Base-by-base conservation (phyloP, 2,329 filamentous ascomycete genomes). In the Neurospora crassa region DNA sequence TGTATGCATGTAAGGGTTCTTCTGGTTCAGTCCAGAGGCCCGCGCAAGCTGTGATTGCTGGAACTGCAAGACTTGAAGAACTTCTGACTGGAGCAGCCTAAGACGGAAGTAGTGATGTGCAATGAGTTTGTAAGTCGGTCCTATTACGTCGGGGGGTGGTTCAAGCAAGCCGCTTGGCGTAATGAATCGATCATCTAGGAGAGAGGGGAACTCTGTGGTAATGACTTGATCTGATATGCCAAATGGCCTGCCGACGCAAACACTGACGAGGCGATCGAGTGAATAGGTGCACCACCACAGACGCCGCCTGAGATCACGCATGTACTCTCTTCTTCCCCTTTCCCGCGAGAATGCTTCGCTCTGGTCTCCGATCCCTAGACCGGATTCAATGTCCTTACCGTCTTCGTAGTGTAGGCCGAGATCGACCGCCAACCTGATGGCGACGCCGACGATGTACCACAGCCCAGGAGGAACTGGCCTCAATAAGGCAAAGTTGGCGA, bases 251-350 rank as follows among this genome's bases (percentile, higher is more conserved):
- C 95, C 95, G 37, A 98, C 95, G 76, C 94, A 97, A 29, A 93
- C 94, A 77, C 93, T 96, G 69, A 98, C 95, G 5, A 98, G 89
- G n/a, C 95, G 89, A 80, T 98, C 95, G 70, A 98, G 89, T 5
- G 93, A 95, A 81, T 98, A 98, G 1, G 94, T 94, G 82, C 94
- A 97, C 95, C 96, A 98, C 94, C 94, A 98, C 16, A 98, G 84
- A 41, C 95, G 88, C 71, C 95, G 87, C 69, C 94, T 89, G 74
- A 97, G 86, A 79, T 98, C 96, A 70, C 95, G 89, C 47, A 93
- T 86, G 87, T 93, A 97, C 80, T 97, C 89, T 71, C 92, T 87
- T 68, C 92, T 87, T 84, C 80, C 90, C 80, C 83, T 92, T 85
- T 80, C 85, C 77, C 81, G 80, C 73, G 77, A 81, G 74, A 76